Conservation (phyloP, 1,139 yeast genomes). For the Yamadazyma aaseri region DNA sequence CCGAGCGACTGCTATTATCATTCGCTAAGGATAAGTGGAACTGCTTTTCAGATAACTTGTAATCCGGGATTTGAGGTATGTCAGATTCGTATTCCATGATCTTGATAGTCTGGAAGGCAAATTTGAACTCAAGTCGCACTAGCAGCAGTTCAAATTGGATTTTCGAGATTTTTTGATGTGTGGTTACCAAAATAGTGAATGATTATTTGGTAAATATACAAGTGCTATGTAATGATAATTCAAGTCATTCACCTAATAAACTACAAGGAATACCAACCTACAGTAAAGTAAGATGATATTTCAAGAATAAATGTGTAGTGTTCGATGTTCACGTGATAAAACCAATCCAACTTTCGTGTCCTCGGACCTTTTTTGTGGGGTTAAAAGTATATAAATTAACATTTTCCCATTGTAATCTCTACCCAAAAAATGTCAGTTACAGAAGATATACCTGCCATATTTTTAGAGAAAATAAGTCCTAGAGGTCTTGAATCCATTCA, state of each 20-base stretch:
- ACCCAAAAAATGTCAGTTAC: conserved; percentile 14
- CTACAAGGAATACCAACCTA: too few species aligned
- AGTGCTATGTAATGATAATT: too few species aligned
- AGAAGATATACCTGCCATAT: conserved; percentile 46
- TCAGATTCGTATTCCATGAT: conserved; percentile 44
- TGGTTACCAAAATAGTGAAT: too few species aligned
- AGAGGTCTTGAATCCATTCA: conserved; percentile 53
- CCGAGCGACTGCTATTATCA: conserved; percentile 29
- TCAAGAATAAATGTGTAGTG: too few species aligned
- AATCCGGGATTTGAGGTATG: conserved; percentile 72
- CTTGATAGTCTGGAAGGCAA: conserved; percentile 11
- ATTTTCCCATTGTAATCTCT: background rate
- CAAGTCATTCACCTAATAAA: too few species aligned
- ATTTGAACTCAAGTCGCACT: background rate
- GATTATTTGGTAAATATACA: too few species aligned
- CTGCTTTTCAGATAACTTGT: conserved; percentile 73
- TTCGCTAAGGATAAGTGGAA: conserved; percentile 49
- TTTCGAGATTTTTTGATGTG: too few species aligned
- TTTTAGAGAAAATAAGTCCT: conserved; percentile 44
- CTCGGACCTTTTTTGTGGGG: conserved; percentile 2
- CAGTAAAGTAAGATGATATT: too few species aligned
- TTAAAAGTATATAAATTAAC: background rate
- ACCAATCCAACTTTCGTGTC: too few species aligned
- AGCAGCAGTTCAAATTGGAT: too few species aligned
- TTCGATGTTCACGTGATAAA: too few species aligned